Evolutionary conservation across 164 flowering plant species (phyloP).

Genomic region (Umbilicus rupestris): DNA sequence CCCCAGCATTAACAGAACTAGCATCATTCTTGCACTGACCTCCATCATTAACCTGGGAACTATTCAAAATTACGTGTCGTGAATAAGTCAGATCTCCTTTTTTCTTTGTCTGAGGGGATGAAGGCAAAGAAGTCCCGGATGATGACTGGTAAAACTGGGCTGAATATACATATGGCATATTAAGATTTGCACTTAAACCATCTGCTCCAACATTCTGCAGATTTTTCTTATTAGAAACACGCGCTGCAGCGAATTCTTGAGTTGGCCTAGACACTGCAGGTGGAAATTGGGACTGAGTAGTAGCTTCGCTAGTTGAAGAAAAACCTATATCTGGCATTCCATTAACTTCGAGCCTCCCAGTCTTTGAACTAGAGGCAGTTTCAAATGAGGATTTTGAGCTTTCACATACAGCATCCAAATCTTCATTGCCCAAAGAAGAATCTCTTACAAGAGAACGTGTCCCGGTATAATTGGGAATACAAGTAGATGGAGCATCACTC

Average conservation of each 20-base stretch:
- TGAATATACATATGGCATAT: not conserved
- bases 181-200: not conserved
- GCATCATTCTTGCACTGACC: not conserved
- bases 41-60: not conserved
- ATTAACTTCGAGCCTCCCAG: slow-evolving; percentile 9
- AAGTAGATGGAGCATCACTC: not conserved
- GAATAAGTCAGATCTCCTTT: not conserved
- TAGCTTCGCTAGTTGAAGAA: not conserved
- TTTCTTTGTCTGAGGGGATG: slow-evolving; percentile 10
- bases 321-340: not conserved
- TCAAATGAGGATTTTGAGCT: not conserved
- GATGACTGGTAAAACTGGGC: not conserved
- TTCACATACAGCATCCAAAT: not conserved
- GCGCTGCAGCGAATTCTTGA: slow-evolving; percentile 2
- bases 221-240: not conserved
- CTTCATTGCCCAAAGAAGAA: not conserved
- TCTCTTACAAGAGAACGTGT: not conserved
- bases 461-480: not conserved
- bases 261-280: not conserved
- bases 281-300: not conserved
- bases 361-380: not conserved
- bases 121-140: slow-evolving; percentile 24
- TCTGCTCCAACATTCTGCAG: not conserved
- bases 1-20: not conserved
- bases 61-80: not conserved